Evolutionary conservation across 495 filamentous ascomycete species (phyloP), one percentile per base, ranked within the genome.

Genomic region (Talaromyces liani): DNA sequence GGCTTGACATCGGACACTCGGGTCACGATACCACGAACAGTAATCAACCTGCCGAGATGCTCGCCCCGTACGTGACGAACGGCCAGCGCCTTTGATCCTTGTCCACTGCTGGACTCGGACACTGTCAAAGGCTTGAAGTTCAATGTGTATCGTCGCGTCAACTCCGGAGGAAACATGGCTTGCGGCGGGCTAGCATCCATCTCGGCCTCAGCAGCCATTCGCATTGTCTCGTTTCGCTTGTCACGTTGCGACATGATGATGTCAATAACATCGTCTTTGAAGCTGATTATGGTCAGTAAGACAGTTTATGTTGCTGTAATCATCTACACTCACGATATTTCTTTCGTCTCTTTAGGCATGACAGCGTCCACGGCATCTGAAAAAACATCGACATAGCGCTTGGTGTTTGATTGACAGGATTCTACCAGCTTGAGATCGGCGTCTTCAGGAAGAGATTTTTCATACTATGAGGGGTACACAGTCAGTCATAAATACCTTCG

Each of bases 1-100:
- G 94, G 94, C 79, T 98, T 98, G 64, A 98, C 94, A 71, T 98
- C 94, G 2, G 93, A 96, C 2, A 98, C 95, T 72, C 94, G 83
- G 1, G 94, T 98, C 2, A 93, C 86, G 64, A 98, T 98, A 62
- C 93, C 95, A 53, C 94, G 88, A 27, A 98, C 87, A 16, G 93
- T 97, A 70, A 98, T 98, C 65, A 98, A 81, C 65, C 89, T 86
- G 51, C 94, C 94, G 3, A 98, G 83, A 74, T 98, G 92, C 63
- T 96, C 92, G 45, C 92, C 93, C 45, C 89, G 85, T 20, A 98
- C 91, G 74, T 97, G 87, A 65, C 94, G 89, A 10, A 98, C 93
- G 5, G 94, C 93, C 58, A 98, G 80, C 4, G 94, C 91, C 75
- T 98, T 98, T 8, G 74, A 71, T 36, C 71, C 81, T 6, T 77